Percentiles rank a stretch among this genome's conserved stretches.
phyloP scores from a whole-genome alignment of 2,329 filamentous ascomycete genomes.

The Thermoascus crustaceus region DNA sequence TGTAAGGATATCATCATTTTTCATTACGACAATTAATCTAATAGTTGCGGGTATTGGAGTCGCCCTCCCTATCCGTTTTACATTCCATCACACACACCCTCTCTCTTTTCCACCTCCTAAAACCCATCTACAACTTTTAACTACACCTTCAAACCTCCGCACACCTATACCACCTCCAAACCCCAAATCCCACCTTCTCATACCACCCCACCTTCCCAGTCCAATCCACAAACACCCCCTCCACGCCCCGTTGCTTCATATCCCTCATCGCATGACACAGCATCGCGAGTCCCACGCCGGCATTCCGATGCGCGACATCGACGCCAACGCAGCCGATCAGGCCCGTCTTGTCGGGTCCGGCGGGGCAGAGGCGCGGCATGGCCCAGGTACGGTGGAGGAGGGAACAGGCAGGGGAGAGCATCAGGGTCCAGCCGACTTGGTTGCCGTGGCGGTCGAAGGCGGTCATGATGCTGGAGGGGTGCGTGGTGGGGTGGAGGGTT shows the following conservation, averaged over 20 bases:
- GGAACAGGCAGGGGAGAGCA: conserved; percentile 28
- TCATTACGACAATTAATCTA: no score
- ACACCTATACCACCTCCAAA: conserved; percentile 33
- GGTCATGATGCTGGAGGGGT: conserved; percentile 36
- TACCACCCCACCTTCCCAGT: conserved; percentile 38
- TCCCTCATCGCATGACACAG: conserved; percentile 37
- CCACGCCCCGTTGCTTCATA: conserved; percentile 34
- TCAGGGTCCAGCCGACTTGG: conserved; percentile 40
- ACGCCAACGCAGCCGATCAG: conserved; percentile 40
- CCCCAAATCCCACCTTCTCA: conserved; percentile 35
- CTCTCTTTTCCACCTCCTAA: no score
- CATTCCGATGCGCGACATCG: conserved; percentile 27
- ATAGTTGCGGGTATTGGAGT: no score
- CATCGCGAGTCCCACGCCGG: conserved; percentile 36
- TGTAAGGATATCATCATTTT: no score
- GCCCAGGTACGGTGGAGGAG: conserved; percentile 30
- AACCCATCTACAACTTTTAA: no score
- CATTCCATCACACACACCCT: no score
- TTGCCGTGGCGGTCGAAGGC: conserved; percentile 30
- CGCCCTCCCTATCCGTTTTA: no score
- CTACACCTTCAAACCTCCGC: conserved; percentile 20
- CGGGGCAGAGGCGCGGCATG: conserved; percentile 32
- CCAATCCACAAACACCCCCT: conserved; percentile 40
- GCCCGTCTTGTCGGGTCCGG: conserved; percentile 35
- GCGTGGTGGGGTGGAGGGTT: conserved; percentile 23